Evolutionary conservation across 2,329 filamentous ascomycete genomes (phyloP).

Genomic region (Penicillium sp.): DNA sequence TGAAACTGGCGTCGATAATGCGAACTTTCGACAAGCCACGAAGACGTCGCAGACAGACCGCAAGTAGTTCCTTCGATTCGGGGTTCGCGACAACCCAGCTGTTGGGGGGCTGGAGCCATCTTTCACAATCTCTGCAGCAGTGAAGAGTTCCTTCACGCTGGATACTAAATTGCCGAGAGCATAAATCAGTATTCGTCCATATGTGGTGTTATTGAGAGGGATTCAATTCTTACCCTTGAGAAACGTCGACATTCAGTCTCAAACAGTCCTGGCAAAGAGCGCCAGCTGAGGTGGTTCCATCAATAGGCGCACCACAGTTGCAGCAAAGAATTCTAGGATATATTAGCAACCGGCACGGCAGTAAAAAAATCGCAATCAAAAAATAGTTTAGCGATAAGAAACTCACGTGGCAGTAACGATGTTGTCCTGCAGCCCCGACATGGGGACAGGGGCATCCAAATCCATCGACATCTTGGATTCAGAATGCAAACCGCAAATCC

Average conservation of each 20-base stretch:
- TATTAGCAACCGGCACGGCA: constrained; percentile 14
- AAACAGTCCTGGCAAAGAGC: constrained; percentile 96
- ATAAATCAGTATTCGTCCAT: not conserved
- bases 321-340: constrained; percentile 81
- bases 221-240: constrained; percentile 56
- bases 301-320: constrained; percentile 94
- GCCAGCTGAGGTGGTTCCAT: constrained; percentile 80
- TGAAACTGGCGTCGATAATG: constrained; percentile 92
- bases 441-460: constrained; percentile 56
- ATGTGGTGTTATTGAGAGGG: not conserved
- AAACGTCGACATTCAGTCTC: constrained; percentile 91
- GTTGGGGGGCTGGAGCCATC: constrained; percentile 83
- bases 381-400: constrained; percentile 6
- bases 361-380: constrained; percentile 13
- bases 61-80: constrained; percentile 89
- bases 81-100: constrained; percentile 82
- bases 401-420: constrained; percentile 55
- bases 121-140: constrained; percentile 90
- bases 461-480: constrained; percentile 51
- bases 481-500: constrained; percentile 4
- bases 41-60: constrained; percentile 85
- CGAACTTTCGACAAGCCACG: constrained; percentile 83
- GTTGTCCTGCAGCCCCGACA: constrained; percentile 42
- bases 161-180: constrained; percentile 47
- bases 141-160: constrained; percentile 87